A percentile compares a stretch with the other conserved stretches of the same genome.
phyloP scores from a whole-genome alignment of 148 eudicot species.

The Silene uniflora region DNA sequence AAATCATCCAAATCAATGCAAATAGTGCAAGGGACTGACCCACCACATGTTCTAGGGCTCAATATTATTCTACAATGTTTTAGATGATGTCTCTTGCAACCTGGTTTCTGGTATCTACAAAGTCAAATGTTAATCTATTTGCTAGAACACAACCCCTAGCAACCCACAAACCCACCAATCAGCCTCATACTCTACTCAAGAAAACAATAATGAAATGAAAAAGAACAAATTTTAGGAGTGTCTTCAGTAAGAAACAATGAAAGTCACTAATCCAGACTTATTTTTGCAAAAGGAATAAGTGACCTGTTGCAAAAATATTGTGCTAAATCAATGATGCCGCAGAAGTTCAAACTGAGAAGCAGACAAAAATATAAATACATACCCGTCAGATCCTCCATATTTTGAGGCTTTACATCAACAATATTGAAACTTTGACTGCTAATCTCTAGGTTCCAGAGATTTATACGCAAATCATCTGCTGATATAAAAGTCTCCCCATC shows the following conservation, averaged over 20 bases:
- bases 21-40: neutral
- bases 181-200: neutral
- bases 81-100: neutral
- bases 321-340: neutral
- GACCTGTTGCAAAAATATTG: neutral
- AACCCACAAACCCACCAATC: neutral
- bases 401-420: constrained; percentile 78
- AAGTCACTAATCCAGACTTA: neutral
- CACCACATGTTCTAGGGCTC: neutral
- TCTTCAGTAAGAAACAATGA: neutral
- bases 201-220: neutral
- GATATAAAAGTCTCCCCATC: constrained; percentile 85
- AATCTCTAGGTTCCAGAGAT: constrained; percentile 82
- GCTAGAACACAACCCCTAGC: neutral
- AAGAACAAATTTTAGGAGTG: neutral
- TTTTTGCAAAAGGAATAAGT: neutral
- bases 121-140: neutral
- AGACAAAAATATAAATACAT: constrained; percentile 12
- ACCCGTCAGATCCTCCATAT: constrained; percentile 89
- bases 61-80: neutral
- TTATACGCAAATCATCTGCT: constrained; percentile 80
- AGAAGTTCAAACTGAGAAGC: too few species aligned
- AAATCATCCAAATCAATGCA: neutral
- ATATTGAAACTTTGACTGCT: constrained; percentile 83
- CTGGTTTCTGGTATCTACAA: neutral